phyloP scores from a whole-genome alignment of 305 asterid genomes.

The Lippia alba region DNA sequence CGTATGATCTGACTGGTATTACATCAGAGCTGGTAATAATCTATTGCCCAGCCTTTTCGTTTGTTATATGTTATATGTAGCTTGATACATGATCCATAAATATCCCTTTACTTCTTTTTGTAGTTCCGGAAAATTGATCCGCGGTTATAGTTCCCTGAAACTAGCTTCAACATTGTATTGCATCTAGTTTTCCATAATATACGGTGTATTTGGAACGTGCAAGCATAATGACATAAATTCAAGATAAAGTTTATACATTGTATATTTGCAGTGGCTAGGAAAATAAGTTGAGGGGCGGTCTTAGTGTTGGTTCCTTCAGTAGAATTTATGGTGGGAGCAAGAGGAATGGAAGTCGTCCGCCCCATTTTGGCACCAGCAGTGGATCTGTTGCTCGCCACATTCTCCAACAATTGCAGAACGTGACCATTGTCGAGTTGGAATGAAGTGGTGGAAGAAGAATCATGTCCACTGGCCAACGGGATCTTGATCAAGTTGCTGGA shows the following conservation, averaged over 20 bases:
- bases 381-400: too few relatives aligned
- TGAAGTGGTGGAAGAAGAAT: constrained; percentile 59
- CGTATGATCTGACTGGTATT: constrained; percentile 66
- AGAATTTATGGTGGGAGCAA: constrained; percentile 66
- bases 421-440: constrained; percentile 54
- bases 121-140: too few relatives aligned
- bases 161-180: too few relatives aligned
- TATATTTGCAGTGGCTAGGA: constrained; percentile 66
- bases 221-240: not conserved
- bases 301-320: constrained; percentile 56
- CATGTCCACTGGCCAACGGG: constrained; percentile 60
- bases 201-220: too few relatives aligned
- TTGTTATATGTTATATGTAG: not conserved
- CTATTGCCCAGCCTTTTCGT: not conserved
- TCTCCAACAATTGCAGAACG: constrained; percentile 51
- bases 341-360: constrained; percentile 63
- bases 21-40: constrained; percentile 58
- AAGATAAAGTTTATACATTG: not conserved
- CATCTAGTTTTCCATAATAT: not conserved
- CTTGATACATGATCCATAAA: too few relatives aligned
- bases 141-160: too few relatives aligned
- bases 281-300: constrained; percentile 58
- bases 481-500: constrained; percentile 70
- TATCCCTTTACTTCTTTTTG: too few relatives aligned
- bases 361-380: constrained; percentile 57